Base-by-base conservation (phyloP, 164 flowering plant genomes). In the Nymphaea thermarum region DNA sequence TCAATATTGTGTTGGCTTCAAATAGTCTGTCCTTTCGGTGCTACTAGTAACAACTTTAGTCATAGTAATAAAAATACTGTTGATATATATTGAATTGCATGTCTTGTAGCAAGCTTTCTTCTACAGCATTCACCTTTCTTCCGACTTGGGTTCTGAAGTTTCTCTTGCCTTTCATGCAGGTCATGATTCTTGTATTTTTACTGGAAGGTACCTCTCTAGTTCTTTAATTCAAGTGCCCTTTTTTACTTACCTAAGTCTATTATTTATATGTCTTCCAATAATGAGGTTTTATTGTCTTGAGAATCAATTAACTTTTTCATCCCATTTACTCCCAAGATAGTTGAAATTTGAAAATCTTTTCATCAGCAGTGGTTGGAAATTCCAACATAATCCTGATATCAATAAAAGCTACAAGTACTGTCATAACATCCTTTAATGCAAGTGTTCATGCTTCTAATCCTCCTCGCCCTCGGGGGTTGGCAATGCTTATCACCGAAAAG, bases 171-270 rank as follows among this genome's bases (percentile, higher is more conserved):
- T 47, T 64, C 44, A 6, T 80, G 77, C 90, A 91, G 98, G 92
- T 77, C 92, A 87, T 76, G 89, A 85, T 63, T 76, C 90, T 41
- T 91, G 98, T 75, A 60, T 72, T 67, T 87, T 83, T 76, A 82
- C 88, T 3, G 92, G 91, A 82, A 89, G 96, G 98, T 91, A 82
- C 14, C 55, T 6, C 55, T 47, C 11, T 47, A 25, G 36, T 25
- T 25, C 36, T 25, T 25, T 25, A 25, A 25, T 25, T 25, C 36
- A 25, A 25, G 36, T 25, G 36, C 36, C 36, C 36, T 25, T 25
- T 25, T 25, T 47, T 47, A 4, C 2, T 47, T 47, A 3, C 55
- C 12, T 47, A 6, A 2, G 11, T 12, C 7, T 47, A 6, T 47
- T 12, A 47, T 47, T 12, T 12, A 12, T 6, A 12, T 47, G 2